Evolutionary conservation across 2,329 filamentous ascomycete species (phyloP).

Genomic region (Aureobasidium sp.): DNA sequence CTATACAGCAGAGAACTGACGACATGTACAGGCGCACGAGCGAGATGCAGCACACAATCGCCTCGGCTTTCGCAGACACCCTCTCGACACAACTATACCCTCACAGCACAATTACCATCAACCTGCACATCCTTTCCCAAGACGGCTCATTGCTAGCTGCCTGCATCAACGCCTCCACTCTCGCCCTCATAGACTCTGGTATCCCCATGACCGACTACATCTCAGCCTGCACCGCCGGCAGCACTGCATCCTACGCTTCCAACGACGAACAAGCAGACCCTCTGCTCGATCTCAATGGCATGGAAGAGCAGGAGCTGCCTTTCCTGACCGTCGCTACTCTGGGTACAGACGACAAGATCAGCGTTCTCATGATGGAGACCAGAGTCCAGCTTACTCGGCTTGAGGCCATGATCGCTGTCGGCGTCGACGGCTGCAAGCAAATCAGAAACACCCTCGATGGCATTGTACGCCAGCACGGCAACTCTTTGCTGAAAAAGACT

Average conservation of each 20-base stretch:
- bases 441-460: constrained; percentile 72
- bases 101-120: constrained; percentile 73
- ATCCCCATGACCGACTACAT: constrained; percentile 94
- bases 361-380: constrained; percentile 76
- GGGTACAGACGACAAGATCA: constrained; percentile 60
- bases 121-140: constrained; percentile 77
- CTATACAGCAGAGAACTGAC: background rate
- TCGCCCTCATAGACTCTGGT: constrained; percentile 89
- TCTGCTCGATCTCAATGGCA: constrained; percentile 66
- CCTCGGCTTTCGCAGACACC: constrained; percentile 64
- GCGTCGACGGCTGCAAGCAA: constrained; percentile 83
- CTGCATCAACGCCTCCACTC: constrained; percentile 80
- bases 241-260: constrained; percentile 55
- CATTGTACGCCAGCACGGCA: constrained; percentile 65
- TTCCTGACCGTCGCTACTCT: constrained; percentile 79
- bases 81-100: constrained; percentile 85
- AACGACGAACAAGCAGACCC: constrained; percentile 68
- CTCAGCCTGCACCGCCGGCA: constrained; percentile 78
- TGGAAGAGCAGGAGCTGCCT: constrained; percentile 81
- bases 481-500: constrained; percentile 45
- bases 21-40: constrained; percentile 56
- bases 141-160: constrained; percentile 87
- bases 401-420: constrained; percentile 89
- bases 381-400: constrained; percentile 72
- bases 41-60: constrained; percentile 73